phyloP scores from a whole-genome alignment of 1,284 basidiomycete species.

The Tilletia walkeri region DNA sequence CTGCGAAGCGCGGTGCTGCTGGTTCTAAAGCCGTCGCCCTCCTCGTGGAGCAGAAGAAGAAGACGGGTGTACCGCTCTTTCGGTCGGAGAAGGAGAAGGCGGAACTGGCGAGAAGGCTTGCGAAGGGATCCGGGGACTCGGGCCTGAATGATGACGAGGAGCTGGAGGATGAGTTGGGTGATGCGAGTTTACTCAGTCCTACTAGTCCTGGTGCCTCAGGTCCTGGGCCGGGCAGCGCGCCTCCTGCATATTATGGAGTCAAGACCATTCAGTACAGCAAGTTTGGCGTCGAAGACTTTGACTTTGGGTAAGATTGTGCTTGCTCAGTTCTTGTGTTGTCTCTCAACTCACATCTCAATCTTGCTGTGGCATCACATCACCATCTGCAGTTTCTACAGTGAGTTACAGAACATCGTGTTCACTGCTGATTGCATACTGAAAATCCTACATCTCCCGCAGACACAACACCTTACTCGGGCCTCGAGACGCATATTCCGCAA shows the following conservation, averaged over 20 bases:
- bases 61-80: slow-evolving; percentile 65
- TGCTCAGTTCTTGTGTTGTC: no score
- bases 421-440: slow-evolving; percentile 67
- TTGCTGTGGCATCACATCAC: no score
- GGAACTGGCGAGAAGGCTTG: slow-evolving; percentile 47
- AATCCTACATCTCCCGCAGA: slow-evolving; percentile 62
- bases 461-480: slow-evolving; percentile 75
- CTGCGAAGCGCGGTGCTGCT: slow-evolving; percentile 22
- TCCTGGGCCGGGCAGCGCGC: slow-evolving; percentile 38
- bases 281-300: slow-evolving; percentile 99
- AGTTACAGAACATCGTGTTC: slow-evolving; percentile 9
- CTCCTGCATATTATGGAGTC: slow-evolving; percentile 81
- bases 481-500: slow-evolving; percentile 95
- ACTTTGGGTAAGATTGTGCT: slow-evolving; percentile 66
- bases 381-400: slow-evolving; percentile 40
- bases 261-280: slow-evolving; percentile 98
- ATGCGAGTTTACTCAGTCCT: slow-evolving; percentile 20
- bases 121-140: neutral
- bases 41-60: slow-evolving; percentile 8
- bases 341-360: no score
- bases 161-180: slow-evolving; percentile 31
- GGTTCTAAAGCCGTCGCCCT: slow-evolving; percentile 45
- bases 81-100: slow-evolving; percentile 71
- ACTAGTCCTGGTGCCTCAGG: slow-evolving; percentile 16
- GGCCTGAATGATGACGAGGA: slow-evolving; percentile 35